phyloP scores from a whole-genome alignment of 306 rosid species.

The Trifolium subterraneum region DNA sequence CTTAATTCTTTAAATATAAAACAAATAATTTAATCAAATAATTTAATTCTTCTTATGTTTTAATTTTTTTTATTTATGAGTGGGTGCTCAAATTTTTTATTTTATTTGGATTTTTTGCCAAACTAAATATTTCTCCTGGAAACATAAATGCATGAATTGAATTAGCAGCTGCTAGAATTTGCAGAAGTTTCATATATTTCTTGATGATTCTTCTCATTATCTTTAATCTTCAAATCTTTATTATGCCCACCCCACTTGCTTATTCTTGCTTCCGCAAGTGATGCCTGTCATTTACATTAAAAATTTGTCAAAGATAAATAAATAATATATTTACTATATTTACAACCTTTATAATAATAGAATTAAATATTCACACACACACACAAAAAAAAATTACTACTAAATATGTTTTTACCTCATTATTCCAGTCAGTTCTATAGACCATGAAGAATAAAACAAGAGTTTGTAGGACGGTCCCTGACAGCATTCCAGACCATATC shows the following conservation, averaged over 20 bases:
- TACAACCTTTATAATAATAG: not conserved
- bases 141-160: not conserved
- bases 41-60: too few relatives aligned
- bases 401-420: slow-evolving; percentile 54
- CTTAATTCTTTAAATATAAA: too few relatives aligned
- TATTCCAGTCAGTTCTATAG: slow-evolving; percentile 71
- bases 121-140: too few relatives aligned
- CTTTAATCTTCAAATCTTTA: slow-evolving; percentile 1
- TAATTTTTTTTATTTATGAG: too few relatives aligned
- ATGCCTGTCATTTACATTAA: slow-evolving; percentile 44
- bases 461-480: slow-evolving; percentile 75
- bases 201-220: not conserved
- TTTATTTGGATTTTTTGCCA: too few relatives aligned
- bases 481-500: slow-evolving; percentile 76
- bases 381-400: not conserved
- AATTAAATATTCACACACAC: not conserved
- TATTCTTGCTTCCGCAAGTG: slow-evolving; percentile 46
- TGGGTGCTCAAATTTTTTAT: too few relatives aligned
- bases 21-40: too few relatives aligned
- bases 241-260: slow-evolving; percentile 44
- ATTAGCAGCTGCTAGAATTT: not conserved
- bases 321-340: slow-evolving; percentile 9
- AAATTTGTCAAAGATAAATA: too few relatives aligned
- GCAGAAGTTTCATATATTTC: slow-evolving; percentile 8
- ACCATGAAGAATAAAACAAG: slow-evolving; percentile 59